Evolutionary conservation across 257 asterid species (phyloP).

Genomic region (Apocynum venetum): DNA sequence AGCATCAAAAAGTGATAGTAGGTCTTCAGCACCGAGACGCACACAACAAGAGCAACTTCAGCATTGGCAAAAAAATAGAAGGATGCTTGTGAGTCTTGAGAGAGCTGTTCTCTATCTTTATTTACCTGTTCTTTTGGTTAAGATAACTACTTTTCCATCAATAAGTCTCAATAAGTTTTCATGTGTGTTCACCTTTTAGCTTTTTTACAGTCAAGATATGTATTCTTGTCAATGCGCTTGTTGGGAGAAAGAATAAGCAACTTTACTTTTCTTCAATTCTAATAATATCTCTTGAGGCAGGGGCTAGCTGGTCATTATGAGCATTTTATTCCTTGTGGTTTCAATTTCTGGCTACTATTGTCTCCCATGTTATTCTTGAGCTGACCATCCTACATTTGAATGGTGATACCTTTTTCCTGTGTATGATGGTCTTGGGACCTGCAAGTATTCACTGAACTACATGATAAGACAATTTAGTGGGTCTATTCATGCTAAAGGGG

Average conservation of each 20-base stretch:
- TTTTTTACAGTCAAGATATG: not conserved
- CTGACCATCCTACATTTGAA: not conserved
- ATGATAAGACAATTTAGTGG: not conserved
- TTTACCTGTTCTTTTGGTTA: not conserved
- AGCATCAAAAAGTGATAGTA: conserved; percentile 44
- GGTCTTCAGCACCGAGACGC: conserved; percentile 61
- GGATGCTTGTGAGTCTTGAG: conserved; percentile 74
- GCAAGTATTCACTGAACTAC: not conserved
- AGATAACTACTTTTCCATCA: not conserved
- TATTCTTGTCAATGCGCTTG: not conserved
- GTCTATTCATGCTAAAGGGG: not conserved
- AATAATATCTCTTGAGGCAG: not conserved
- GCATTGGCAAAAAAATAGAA: conserved; percentile 97
- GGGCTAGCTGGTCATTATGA: not conserved
- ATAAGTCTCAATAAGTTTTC: not conserved
- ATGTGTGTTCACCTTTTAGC: not conserved
- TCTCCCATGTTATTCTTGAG: not conserved
- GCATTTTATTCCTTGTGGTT: not conserved
- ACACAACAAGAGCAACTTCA: conserved; percentile 95
- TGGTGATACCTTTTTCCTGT: not conserved
- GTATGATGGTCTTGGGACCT: not conserved
- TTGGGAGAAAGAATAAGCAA: not conserved
- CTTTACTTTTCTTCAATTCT: not conserved
- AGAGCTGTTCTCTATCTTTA: conserved; percentile 9
- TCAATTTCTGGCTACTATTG: not conserved